Evolutionary conservation across 1,284 basidiomycete genomes (phyloP), one percentile per base, ranked within the genome.

Genomic region (Limonomyces culmigenus): DNA sequence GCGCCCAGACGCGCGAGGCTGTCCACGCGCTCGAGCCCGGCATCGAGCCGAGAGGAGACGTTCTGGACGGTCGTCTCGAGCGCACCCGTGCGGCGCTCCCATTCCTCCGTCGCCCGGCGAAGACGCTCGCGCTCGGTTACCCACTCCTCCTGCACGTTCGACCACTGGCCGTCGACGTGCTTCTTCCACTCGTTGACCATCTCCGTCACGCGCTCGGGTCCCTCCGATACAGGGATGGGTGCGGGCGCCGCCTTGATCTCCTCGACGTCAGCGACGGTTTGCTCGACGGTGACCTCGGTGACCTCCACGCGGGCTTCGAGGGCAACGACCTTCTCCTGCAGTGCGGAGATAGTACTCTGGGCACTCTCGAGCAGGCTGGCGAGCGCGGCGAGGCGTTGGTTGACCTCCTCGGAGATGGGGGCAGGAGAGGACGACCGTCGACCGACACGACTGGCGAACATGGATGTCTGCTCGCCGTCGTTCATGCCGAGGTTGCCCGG

Each of bases 141-240:
- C 86, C 89, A 89, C 35, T 81, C 78, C 45, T 85, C 75, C 43
- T 80, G 70, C 32, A 89, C 76, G 38, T 63, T 58, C 20, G 62
- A 65, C 84, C 85, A 92, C 39, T 78, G 71, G 5, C 75, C 74
- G 46, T 92, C 85, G 12, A 85, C 70, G 4, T 50, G 59, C 49
- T 70, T 76, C 51, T 74, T 77, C 74, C 73, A 79, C 41, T 77
- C 70, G 4, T 55, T 54, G 35, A 80, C 54, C 52, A 74, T 65
- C 15, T 60, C 51, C 1, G 63, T 67, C 25, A 75, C 51, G 2
- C 62, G 65, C 30, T 66, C 63, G 8, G 56, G 60, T 38, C 50
- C 32, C 33, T 54, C 51, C 3, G 48, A 48, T n/a, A 53, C 32
- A n/a, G n/a, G n/a, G n/a, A n/a, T n/a, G n/a, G n/a, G n/a, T n/a